Conservation (phyloP, 257 asterid species). For the Euphrasia confusa region DNA sequence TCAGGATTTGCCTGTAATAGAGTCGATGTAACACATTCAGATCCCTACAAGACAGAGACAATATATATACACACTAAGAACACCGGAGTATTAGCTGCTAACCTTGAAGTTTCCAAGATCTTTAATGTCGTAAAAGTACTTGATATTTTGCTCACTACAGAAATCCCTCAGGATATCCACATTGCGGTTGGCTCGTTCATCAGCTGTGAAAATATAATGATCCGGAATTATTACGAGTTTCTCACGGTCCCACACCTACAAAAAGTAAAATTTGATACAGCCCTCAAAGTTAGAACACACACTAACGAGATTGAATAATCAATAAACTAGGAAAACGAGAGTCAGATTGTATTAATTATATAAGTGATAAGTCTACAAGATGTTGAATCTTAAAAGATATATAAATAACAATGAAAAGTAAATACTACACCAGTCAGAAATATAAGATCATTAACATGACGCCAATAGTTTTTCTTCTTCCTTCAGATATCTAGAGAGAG, state of each 20-base stretch:
- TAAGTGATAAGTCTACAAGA: not conserved
- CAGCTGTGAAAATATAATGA: constrained; percentile 72
- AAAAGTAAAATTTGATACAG: constrained; percentile 8
- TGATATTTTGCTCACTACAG: constrained; percentile 66
- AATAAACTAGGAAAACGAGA: not conserved
- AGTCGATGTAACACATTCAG: constrained; percentile 13
- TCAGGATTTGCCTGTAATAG: constrained; percentile 69
- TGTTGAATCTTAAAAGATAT: too few relatives aligned
- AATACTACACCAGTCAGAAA: not conserved
- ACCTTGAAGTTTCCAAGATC: constrained; percentile 86
- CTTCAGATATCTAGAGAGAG: not conserved
- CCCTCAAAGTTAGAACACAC: constrained; percentile 23
- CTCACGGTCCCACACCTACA: constrained; percentile 75
- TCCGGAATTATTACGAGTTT: constrained; percentile 68
- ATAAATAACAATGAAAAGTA: too few relatives aligned
- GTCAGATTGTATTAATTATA: constrained; percentile 10
- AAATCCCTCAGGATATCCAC: constrained; percentile 80
- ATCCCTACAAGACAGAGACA: constrained; percentile 3
- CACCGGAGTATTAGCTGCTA: constrained; percentile 24
- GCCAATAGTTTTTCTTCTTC: not conserved
- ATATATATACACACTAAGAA: constrained; percentile 15
- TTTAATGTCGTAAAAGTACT: constrained; percentile 72
- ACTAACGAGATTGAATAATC: constrained; percentile 56
- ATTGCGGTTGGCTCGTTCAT: constrained; percentile 72
- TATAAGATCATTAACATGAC: too few relatives aligned